A percentile compares a stretch with the other conserved stretches of the same genome.
These are phyloP conservation scores for Gremmenia infestans DNA, from an alignment of 2,329 filamentous ascomycete genomes.

Conservation along the genomic window DNA sequence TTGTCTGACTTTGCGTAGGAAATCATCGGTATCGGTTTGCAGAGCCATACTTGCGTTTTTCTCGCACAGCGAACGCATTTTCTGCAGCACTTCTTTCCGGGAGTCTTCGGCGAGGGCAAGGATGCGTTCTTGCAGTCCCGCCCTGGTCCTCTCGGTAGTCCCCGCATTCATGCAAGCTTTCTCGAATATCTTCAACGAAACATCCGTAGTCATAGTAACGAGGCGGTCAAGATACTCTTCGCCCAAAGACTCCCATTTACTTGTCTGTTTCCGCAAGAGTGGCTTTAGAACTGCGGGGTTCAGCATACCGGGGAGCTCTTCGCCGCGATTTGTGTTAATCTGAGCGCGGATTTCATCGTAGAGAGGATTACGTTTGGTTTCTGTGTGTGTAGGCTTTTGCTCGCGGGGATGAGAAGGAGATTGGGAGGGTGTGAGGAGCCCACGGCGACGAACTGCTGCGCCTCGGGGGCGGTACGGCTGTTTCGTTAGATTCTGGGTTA, in stretches of 20 bases:
- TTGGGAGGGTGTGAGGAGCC: not conserved
- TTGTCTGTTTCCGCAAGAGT: conserved; percentile 31
- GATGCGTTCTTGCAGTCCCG: conserved; percentile 4
- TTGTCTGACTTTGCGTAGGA: conserved; percentile 8
- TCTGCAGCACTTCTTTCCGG: not conserved
- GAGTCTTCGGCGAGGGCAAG: conserved; percentile 1
- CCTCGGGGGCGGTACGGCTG: not conserved
- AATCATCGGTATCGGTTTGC: conserved; percentile 13
- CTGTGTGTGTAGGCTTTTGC: not conserved
- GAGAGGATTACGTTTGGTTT: conserved; percentile 2
- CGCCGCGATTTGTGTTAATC: conserved; percentile 27
- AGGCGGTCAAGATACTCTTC: conserved; percentile 24
- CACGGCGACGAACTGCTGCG: not conserved
- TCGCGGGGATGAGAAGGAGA: not conserved
- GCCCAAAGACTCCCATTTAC: conserved; percentile 30
- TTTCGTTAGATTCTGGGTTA: not conserved
- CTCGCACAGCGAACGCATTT: conserved; percentile 5
- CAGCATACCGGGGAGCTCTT: conserved; percentile 31
- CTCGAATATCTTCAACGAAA: conserved; percentile 17
- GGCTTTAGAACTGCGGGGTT: conserved; percentile 31
- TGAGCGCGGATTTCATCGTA: conserved; percentile 25
- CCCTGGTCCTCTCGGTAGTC: not conserved
- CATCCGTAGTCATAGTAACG: conserved; percentile 10
- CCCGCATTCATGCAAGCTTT: conserved; percentile 14
- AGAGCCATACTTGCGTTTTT: conserved; percentile 8